Evolutionary conservation across 495 filamentous ascomycete genomes (phyloP).

Genomic region (Neurospora hispaniola): DNA sequence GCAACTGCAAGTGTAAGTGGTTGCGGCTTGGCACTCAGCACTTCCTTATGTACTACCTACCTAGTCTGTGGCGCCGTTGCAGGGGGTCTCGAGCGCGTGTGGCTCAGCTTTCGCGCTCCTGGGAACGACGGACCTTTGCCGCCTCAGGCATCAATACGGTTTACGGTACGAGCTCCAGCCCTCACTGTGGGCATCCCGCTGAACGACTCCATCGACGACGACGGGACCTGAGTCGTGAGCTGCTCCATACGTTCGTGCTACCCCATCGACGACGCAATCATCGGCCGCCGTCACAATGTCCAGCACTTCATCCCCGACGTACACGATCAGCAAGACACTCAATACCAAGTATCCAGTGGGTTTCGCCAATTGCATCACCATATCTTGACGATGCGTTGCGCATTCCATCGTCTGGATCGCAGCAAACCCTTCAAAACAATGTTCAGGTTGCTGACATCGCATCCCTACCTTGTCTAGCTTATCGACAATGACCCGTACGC

Average conservation of each 20-base stretch:
- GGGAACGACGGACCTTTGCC: too few relatives aligned
- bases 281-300: conserved; percentile 44
- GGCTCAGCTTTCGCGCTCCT: neutral
- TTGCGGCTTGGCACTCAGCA: conserved; percentile 2
- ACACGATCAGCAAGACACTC: conserved; percentile 57
- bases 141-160: conserved; percentile 15
- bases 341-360: conserved; percentile 73
- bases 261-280: conserved; percentile 22
- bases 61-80: neutral
- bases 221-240: conserved; percentile 14
- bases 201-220: conserved; percentile 15
- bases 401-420: conserved; percentile 8
- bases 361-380: conserved; percentile 16
- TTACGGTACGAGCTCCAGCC: conserved; percentile 6
- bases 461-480: conserved; percentile 44
- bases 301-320: conserved; percentile 43
- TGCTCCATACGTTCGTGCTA: conserved; percentile 10
- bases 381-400: neutral
- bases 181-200: conserved; percentile 14
- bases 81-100: neutral
- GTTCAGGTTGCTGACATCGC: neutral
- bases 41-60: too few relatives aligned
- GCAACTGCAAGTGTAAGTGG: conserved; percentile 2
- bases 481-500: conserved; percentile 97
- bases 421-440: conserved; percentile 9